Percentiles rank a stretch among this genome's conserved stretches.
phyloP scores from a whole-genome alignment of 2,329 filamentous ascomycete species.

The Sclerotinia borealis region DNA sequence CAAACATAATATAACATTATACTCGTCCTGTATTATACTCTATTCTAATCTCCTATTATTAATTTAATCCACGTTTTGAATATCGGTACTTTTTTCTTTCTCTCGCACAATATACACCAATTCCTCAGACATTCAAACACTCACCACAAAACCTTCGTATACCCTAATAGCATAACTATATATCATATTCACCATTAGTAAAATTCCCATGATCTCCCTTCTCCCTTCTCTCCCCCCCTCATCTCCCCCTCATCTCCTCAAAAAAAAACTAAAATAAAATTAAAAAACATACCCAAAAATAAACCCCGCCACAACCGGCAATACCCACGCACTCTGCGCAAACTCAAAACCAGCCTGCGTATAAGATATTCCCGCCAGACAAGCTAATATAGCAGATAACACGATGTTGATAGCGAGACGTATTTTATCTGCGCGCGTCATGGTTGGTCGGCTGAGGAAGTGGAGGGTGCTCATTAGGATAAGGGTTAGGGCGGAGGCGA shows the following conservation, averaged over 20 bases:
- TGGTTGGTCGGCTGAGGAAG: constrained; percentile 11
- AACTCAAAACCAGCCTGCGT: constrained; percentile 5
- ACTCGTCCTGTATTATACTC: no score
- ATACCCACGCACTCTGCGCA: constrained; percentile 12
- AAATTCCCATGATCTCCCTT: neutral
- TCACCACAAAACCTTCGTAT: constrained; percentile 1
- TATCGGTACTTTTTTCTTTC: no score
- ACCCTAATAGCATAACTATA: neutral
- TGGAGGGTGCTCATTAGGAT: constrained; percentile 23
- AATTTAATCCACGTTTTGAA: no score
- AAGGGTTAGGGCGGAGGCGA: constrained; percentile 20
- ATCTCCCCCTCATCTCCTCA: neutral
- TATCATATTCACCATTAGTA: neutral
- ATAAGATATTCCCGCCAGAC: constrained; percentile 8
- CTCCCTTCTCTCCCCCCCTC: neutral
- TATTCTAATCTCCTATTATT: no score
- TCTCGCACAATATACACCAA: no score
- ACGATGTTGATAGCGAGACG: constrained; percentile 10
- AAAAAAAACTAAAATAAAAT: neutral
- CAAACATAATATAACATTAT: no score
- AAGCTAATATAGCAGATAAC: neutral
- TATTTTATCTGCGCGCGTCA: constrained; percentile 1
- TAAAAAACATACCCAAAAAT: neutral
- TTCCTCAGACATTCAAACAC: no score
- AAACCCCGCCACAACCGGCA: constrained; percentile 11